These are phyloP conservation scores for Vanrija pseudolonga DNA, from an alignment of 1,284 basidiomycete species.

Conservation along the genomic window DNA sequence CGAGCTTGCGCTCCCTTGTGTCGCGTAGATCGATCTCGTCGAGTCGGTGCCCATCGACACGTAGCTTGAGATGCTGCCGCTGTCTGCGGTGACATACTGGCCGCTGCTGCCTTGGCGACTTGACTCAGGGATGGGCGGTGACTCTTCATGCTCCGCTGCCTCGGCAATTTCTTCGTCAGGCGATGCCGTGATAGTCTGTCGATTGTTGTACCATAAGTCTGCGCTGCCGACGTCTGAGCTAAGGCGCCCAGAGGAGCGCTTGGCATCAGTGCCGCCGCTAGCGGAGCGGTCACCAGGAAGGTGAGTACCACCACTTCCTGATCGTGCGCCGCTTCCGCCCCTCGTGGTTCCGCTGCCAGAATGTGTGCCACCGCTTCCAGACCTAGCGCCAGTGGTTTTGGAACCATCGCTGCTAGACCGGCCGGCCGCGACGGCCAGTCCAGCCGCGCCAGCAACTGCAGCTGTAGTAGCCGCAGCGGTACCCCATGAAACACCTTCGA, in stretches of 20 bases:
- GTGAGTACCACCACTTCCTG: no score
- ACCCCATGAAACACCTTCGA: no score
- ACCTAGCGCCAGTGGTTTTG: no score
- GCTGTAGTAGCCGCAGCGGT: neutral
- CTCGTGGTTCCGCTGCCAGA: neutral
- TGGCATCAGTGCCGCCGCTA: neutral
- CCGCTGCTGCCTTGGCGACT: neutral
- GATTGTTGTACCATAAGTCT: conserved; percentile 11
- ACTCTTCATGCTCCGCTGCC: neutral
- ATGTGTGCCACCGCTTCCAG: neutral
- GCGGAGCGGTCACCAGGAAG: neutral
- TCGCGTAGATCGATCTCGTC: neutral
- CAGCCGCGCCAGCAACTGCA: neutral
- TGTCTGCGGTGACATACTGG: conserved; percentile 9
- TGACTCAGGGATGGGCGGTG: neutral
- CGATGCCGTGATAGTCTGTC: neutral
- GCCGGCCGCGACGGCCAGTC: neutral
- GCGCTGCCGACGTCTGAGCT: conserved; percentile 11
- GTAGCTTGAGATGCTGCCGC: conserved; percentile 2
- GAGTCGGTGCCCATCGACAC: conserved; percentile 2
- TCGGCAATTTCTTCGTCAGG: neutral
- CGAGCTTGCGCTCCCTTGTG: conserved; percentile 7
- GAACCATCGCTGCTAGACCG: neutral
- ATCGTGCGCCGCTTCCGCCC: no score
- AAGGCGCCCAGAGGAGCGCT: conserved; percentile 8